These are phyloP conservation scores for Haplographium delicatum DNA, from an alignment of 495 filamentous ascomycete genomes.

Conservation along the genomic window DNA sequence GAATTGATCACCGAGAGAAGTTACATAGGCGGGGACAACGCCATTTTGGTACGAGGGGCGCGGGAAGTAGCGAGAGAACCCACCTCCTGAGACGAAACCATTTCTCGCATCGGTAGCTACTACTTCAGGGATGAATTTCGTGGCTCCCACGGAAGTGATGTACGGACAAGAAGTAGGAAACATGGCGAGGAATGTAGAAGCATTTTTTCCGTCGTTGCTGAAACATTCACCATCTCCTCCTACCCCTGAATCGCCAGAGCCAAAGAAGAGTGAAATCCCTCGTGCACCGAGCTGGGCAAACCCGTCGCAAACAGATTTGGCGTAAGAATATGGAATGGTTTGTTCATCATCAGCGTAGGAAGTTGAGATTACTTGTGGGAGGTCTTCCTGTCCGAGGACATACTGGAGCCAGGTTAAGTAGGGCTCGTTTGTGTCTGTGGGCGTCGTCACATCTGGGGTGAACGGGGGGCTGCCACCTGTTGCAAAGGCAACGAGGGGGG, in stretches of 20 bases:
- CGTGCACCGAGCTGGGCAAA: conserved; percentile 68
- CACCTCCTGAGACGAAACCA: conserved; percentile 53
- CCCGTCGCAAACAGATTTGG: conserved; percentile 59
- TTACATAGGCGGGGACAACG: conserved; percentile 52
- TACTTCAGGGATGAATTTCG: conserved; percentile 48
- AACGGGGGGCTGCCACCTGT: conserved; percentile 59
- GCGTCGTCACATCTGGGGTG: conserved; percentile 45
- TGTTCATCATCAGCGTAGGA: conserved; percentile 68
- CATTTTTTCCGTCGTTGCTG: conserved; percentile 61
- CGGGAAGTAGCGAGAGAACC: conserved; percentile 64
- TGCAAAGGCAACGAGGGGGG: conserved; percentile 56
- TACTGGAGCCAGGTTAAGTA: conserved; percentile 56
- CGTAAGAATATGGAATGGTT: conserved; percentile 58
- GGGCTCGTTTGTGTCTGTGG: conserved; percentile 31
- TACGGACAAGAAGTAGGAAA: conserved; percentile 80
- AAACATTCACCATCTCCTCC: conserved; percentile 46
- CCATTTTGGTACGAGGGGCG: conserved; percentile 59
- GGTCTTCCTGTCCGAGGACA: conserved; percentile 54
- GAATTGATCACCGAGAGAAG: conserved; percentile 12
- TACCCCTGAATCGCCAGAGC: conserved; percentile 65
- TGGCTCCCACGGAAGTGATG: conserved; percentile 72
- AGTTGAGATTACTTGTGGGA: conserved; percentile 69
- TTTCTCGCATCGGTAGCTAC: conserved; percentile 55
- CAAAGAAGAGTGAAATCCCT: conserved; percentile 65
- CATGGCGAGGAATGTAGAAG: conserved; percentile 57